phyloP scores from a whole-genome alignment of 441 rosid genomes.

The Rhodomyrtus psidioides region DNA sequence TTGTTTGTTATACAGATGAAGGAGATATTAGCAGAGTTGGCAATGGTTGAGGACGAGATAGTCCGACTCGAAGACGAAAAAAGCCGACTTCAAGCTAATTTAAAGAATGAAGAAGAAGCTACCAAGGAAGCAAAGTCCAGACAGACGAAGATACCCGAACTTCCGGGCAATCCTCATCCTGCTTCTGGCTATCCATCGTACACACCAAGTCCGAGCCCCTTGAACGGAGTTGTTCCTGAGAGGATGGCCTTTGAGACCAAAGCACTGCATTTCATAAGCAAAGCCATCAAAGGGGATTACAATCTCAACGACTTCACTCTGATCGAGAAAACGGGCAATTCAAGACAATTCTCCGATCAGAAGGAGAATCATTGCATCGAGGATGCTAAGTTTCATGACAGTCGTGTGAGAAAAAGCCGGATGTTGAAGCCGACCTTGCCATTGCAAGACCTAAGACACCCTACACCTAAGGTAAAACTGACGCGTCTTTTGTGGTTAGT shows the following conservation, averaged over 20 bases:
- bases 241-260: slow-evolving; percentile 56
- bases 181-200: slow-evolving; percentile 6
- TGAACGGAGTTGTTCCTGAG: slow-evolving; percentile 28
- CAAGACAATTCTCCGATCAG: slow-evolving; percentile 26
- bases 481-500: neutral
- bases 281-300: slow-evolving; percentile 79
- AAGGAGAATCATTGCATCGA: slow-evolving; percentile 42
- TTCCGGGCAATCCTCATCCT: slow-evolving; percentile 3
- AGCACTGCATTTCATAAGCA: slow-evolving; percentile 83
- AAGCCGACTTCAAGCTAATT: slow-evolving; percentile 43
- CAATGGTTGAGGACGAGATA: slow-evolving; percentile 72
- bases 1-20: slow-evolving; percentile 35
- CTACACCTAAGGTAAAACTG: slow-evolving; percentile 54
- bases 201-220: slow-evolving; percentile 33
- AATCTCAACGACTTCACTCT: slow-evolving; percentile 36
- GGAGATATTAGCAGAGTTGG: slow-evolving; percentile 67
- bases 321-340: slow-evolving; percentile 28
- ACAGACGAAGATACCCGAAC: slow-evolving; percentile 21
- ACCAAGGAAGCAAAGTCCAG: slow-evolving; percentile 39
- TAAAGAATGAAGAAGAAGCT: slow-evolving; percentile 53
- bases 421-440: slow-evolving; percentile 56
- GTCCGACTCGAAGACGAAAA: slow-evolving; percentile 63
- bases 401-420: slow-evolving; percentile 24
- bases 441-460: slow-evolving; percentile 47
- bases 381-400: slow-evolving; percentile 32